Evolutionary conservation across 495 filamentous ascomycete genomes (phyloP).

Genomic region (Annulohypoxylon bovei): DNA sequence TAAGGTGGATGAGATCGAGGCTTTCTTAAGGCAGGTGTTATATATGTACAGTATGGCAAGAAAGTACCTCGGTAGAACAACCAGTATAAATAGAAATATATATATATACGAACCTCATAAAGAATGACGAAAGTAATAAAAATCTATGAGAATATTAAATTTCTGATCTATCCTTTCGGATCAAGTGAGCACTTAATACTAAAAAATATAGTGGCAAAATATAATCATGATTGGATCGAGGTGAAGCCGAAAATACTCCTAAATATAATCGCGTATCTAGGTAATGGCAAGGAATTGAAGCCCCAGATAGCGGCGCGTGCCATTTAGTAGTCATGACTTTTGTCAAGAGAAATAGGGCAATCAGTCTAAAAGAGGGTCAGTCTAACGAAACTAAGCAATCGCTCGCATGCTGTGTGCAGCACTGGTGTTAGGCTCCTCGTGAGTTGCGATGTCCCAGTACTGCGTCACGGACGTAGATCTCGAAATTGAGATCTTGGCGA

Average conservation of each 20-base stretch:
- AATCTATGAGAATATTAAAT: neutral
- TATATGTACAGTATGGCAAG: neutral
- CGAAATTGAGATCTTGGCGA: conserved; percentile 10
- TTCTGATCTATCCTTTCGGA: neutral
- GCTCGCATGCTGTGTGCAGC: neutral
- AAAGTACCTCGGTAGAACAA: neutral
- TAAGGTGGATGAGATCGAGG: neutral
- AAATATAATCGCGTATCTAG: neutral
- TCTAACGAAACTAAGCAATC: conserved; percentile 1
- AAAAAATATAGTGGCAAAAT: neutral
- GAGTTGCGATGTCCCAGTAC: neutral
- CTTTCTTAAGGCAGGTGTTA: neutral
- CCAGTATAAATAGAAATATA: neutral
- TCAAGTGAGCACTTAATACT: neutral
- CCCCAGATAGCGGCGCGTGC: neutral
- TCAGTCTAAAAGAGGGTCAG: neutral
- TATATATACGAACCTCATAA: neutral
- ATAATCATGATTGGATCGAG: neutral
- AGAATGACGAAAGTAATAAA: neutral
- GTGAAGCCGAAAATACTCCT: neutral
- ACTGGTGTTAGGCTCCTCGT: neutral
- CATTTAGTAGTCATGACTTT: neutral
- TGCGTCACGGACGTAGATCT: conserved; percentile 7
- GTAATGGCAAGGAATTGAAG: neutral
- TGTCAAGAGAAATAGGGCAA: neutral